Percentiles rank a stretch among this genome's conserved stretches.
phyloP scores from a whole-genome alignment of 306 rosid species.

The Astragalus membranaceus region DNA sequence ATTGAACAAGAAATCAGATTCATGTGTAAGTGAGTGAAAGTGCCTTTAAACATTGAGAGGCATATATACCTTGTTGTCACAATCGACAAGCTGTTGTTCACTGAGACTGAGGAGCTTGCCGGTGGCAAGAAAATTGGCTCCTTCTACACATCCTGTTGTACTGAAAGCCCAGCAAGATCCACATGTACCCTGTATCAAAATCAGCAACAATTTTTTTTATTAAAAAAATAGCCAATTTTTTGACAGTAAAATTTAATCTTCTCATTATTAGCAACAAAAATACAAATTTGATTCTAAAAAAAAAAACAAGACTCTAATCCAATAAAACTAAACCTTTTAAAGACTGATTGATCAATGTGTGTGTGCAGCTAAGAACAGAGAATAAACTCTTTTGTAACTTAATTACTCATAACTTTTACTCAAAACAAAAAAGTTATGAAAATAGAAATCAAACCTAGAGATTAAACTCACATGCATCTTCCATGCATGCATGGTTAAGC shows the following conservation, averaged over 20 bases:
- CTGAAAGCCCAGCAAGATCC: conserved; percentile 98
- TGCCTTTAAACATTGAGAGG: not conserved
- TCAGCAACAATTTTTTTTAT: not conserved
- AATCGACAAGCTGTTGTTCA: conserved; percentile 91
- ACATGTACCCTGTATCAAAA: conserved; percentile 55
- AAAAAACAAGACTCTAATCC: too few species aligned
- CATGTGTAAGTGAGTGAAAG: not conserved
- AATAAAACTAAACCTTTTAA: too few species aligned
- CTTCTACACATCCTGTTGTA: conserved; percentile 83
- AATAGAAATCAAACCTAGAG: not conserved
- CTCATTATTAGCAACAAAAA: not conserved
- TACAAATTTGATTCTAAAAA: too few species aligned
- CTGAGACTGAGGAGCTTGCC: conserved; percentile 86
- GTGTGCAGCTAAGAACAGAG: too few species aligned
- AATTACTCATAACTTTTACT: too few species aligned
- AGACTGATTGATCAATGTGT: too few species aligned
- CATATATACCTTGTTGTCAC: conserved; percentile 52
- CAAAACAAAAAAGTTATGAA: not conserved
- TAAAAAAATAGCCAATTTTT: not conserved
- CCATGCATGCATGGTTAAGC: not conserved
- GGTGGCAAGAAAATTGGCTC: conserved; percentile 69
- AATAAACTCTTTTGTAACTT: too few species aligned
- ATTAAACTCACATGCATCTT: not conserved
- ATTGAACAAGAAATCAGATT: not conserved
- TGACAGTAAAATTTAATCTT: too few species aligned